These are phyloP conservation scores for Nakazawaea ishiwadae DNA, from an alignment of 805 yeast genomes.

Conservation along the genomic window DNA sequence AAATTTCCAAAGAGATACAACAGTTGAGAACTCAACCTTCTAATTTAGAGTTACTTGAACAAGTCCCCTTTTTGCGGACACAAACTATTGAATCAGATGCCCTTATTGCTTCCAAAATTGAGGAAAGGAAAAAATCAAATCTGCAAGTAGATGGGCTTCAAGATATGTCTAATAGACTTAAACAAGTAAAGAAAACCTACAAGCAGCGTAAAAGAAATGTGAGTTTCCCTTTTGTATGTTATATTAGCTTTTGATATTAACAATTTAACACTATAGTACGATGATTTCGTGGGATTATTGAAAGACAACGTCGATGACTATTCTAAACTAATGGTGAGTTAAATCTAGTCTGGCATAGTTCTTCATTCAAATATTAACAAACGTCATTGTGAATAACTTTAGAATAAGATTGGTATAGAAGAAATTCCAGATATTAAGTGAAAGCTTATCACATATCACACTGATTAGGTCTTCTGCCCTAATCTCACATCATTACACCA, in stretches of 20 bases:
- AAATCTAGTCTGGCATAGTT: background rate
- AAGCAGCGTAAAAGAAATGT: slow-evolving; percentile 1
- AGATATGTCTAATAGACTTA: too few species aligned
- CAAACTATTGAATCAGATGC: too few species aligned
- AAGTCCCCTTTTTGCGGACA: too few species aligned
- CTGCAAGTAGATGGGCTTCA: too few species aligned
- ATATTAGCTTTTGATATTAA: background rate
- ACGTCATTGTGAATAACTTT: too few species aligned
- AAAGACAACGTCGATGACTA: slow-evolving; percentile 15
- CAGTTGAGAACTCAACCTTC: background rate
- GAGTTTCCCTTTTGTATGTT: background rate
- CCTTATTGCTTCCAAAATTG: too few species aligned
- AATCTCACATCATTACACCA: background rate
- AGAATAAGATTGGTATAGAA: background rate
- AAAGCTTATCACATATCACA: background rate
- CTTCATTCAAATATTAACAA: too few species aligned
- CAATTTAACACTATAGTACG: too few species aligned
- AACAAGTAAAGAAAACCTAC: too few species aligned
- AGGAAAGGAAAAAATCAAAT: too few species aligned
- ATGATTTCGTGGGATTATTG: slow-evolving; percentile 9
- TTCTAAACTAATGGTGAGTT: slow-evolving; percentile 13
- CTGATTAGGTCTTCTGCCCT: background rate
- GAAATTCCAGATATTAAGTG: background rate
- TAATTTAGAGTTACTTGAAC: slow-evolving; percentile 1
- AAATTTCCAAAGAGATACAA: too few species aligned